These are phyloP conservation scores for Scolecobasidium constrictum DNA, from an alignment of 2,329 filamentous ascomycete genomes.

Conservation along the genomic window DNA sequence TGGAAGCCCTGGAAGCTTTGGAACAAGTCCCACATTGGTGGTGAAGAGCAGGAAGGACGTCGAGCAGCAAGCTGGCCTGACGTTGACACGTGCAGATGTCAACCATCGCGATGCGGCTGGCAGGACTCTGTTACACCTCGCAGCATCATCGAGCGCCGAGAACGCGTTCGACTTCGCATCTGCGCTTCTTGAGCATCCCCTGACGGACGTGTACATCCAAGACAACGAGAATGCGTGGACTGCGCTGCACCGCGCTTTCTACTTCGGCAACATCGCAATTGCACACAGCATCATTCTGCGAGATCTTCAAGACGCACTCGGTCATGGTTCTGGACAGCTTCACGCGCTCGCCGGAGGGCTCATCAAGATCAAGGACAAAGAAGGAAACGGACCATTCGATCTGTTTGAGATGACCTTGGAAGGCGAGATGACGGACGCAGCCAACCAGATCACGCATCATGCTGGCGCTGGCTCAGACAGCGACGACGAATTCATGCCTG, in stretches of 20 bases:
- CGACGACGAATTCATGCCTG: slow-evolving; percentile 11
- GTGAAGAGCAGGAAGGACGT: slow-evolving; percentile 22
- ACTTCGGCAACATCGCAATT: slow-evolving; percentile 78
- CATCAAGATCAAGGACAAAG: slow-evolving; percentile 91
- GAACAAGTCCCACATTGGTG: slow-evolving; percentile 32
- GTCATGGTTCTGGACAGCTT: slow-evolving; percentile 48
- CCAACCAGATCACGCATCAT: background rate
- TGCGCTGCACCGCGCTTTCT: slow-evolving; percentile 79
- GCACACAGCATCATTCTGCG: slow-evolving; percentile 72
- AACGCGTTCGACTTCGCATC: slow-evolving; percentile 65
- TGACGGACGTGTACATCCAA: slow-evolving; percentile 75
- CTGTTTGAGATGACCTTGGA: slow-evolving; percentile 64
- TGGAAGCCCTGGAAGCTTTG: slow-evolving; percentile 33
- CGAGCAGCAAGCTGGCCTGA: slow-evolving; percentile 12
- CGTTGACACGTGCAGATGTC: slow-evolving; percentile 54
- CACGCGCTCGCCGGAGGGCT: slow-evolving; percentile 57
- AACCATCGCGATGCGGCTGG: slow-evolving; percentile 77
- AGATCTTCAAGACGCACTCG: slow-evolving; percentile 56
- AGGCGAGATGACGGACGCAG: background rate
- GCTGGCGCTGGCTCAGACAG: slow-evolving; percentile 11
- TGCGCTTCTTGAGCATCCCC: slow-evolving; percentile 69
- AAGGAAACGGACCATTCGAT: slow-evolving; percentile 91
- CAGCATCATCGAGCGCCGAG: slow-evolving; percentile 62
- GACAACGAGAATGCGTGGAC: slow-evolving; percentile 95
- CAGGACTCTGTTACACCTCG: slow-evolving; percentile 73